phyloP scores from a whole-genome alignment of 2,329 filamentous ascomycete species.

The Neofusicoccum ribis region DNA sequence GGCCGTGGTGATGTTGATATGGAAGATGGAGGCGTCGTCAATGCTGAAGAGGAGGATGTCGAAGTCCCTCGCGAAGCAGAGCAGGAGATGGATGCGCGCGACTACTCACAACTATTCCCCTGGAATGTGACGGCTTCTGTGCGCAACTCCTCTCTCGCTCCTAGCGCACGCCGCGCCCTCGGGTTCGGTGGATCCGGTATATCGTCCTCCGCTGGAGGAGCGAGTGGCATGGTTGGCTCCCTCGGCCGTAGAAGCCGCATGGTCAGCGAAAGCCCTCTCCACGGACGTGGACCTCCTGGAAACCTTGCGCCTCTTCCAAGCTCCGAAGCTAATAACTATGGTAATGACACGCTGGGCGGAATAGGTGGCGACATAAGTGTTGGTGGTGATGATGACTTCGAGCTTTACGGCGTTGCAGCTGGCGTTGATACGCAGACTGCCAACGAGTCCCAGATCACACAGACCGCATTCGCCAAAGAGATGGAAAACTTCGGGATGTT shows the following conservation, averaged over 20 bases:
- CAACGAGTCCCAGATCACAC: conserved; percentile 49
- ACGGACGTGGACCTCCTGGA: conserved; percentile 47
- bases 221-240: conserved; percentile 31
- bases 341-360: conserved; percentile 26
- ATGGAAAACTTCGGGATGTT: conserved; percentile 64
- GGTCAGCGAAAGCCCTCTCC: conserved; percentile 62
- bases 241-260: conserved; percentile 50
- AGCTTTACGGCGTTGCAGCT: conserved; percentile 40
- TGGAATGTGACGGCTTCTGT: conserved; percentile 65
- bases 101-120: conserved; percentile 64
- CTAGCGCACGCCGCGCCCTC: conserved; percentile 43
- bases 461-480: conserved; percentile 58
- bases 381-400: conserved; percentile 32
- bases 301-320: conserved; percentile 31
- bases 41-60: conserved; percentile 45
- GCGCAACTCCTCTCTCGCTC: conserved; percentile 50
- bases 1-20: conserved; percentile 27
- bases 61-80: conserved; percentile 72
- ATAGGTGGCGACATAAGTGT: conserved; percentile 30
- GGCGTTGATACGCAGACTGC: conserved; percentile 53
- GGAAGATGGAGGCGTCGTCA: background rate
- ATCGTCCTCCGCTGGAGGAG: conserved; percentile 36
- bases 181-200: conserved; percentile 30
- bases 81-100: conserved; percentile 63
- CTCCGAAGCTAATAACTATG: conserved; percentile 28